A percentile compares a stretch with the other conserved stretches of the same genome.
phyloP scores from a whole-genome alignment of 1,139 yeast genomes.

The Diutina neorugosa region DNA sequence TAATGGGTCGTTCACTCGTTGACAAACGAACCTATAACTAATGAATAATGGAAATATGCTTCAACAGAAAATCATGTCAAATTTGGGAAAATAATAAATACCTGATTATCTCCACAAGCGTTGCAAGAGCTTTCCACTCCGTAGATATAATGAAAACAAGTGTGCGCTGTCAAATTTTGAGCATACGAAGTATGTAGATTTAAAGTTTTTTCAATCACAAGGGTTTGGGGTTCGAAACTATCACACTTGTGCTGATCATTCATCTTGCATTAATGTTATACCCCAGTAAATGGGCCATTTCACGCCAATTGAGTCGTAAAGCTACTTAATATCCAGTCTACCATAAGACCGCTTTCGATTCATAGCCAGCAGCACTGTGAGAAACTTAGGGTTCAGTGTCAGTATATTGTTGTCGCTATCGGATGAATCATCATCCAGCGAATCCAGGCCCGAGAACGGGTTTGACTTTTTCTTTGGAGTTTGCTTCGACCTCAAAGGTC shows the following conservation, averaged over 20 bases:
- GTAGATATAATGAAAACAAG: too few relatives aligned
- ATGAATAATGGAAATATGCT: too few relatives aligned
- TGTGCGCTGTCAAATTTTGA: too few relatives aligned
- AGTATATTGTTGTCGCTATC: background rate
- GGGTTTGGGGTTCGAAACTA: too few relatives aligned
- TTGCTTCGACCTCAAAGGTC: background rate
- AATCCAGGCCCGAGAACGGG: background rate
- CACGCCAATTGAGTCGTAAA: too few relatives aligned
- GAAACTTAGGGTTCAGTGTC: background rate
- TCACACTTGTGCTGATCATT: too few relatives aligned
- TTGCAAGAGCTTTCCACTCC: too few relatives aligned
- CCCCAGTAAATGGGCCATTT: too few relatives aligned
- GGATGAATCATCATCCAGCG: background rate
- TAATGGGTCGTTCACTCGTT: background rate
- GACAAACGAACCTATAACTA: background rate
- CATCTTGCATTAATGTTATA: too few relatives aligned
- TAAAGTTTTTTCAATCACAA: too few relatives aligned
- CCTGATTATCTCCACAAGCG: too few relatives aligned
- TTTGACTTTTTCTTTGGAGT: background rate
- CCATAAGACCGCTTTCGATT: constrained; percentile 1
- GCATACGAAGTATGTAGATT: too few relatives aligned
- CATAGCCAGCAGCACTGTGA: background rate
- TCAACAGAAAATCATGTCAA: background rate
- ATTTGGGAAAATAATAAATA: background rate
- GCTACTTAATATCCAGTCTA: background rate